phyloP scores from a whole-genome alignment of 768 basidiomycete species.

The Clitopilus passeckerianus region DNA sequence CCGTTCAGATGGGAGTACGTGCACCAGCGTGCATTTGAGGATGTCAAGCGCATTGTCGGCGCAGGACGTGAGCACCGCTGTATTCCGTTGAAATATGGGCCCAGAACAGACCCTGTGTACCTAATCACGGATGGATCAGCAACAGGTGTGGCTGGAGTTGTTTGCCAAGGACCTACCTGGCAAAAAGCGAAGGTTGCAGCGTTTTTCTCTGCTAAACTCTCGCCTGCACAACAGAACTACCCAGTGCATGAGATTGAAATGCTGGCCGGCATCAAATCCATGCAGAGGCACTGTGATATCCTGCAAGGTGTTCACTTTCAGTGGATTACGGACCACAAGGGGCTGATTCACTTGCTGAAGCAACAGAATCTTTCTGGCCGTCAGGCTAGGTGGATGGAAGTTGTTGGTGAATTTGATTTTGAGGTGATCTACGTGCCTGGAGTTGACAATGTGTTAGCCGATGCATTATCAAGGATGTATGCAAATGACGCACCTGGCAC shows the following conservation, averaged over 20 bases:
- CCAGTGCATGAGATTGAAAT: neutral
- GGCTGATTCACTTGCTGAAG: slow-evolving; percentile 2
- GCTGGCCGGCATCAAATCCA: neutral
- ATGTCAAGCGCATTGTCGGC: neutral
- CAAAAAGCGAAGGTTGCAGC: neutral
- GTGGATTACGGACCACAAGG: slow-evolving; percentile 8
- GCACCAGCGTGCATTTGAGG: slow-evolving; percentile 6
- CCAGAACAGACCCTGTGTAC: neutral
- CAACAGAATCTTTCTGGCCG: slow-evolving; percentile 6
- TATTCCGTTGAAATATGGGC: slow-evolving; percentile 7
- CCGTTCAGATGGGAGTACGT: slow-evolving; percentile 7
- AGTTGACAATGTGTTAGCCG: slow-evolving; percentile 12
- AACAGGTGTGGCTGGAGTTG: neutral
- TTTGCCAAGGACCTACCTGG: neutral
- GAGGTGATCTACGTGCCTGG: slow-evolving; percentile 7
- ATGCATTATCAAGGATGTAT: slow-evolving; percentile 24
- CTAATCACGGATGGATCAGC: neutral
- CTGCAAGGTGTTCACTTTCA: slow-evolving; percentile 5
- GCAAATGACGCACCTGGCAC: slow-evolving; percentile 4
- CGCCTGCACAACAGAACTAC: neutral
- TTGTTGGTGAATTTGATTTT: slow-evolving; percentile 7
- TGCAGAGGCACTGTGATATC: neutral
- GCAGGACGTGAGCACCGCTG: neutral
- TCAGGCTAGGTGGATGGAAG: slow-evolving; percentile 11
- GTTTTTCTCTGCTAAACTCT: neutral